phyloP scores from a whole-genome alignment of 306 rosid species.

The Alnus glutinosa region DNA sequence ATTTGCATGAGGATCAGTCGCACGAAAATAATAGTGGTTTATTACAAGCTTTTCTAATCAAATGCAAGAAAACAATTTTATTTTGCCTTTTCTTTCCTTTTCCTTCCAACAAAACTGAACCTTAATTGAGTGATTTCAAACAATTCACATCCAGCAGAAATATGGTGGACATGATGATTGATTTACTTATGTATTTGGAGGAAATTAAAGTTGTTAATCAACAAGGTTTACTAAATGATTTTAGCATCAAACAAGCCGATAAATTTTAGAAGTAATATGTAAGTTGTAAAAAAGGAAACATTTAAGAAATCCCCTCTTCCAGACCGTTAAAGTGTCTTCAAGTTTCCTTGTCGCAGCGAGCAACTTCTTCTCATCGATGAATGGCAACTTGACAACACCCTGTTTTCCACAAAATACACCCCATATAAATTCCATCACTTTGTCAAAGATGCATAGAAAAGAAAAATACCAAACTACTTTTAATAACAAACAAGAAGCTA shows the following conservation, averaged over 20 bases:
- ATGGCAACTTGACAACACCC: slow-evolving; percentile 98
- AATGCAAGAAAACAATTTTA: background rate
- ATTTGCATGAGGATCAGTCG: background rate
- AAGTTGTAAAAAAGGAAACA: background rate
- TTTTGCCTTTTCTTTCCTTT: background rate
- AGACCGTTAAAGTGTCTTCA: slow-evolving; percentile 83
- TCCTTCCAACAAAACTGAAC: background rate
- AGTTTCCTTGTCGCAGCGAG: slow-evolving; percentile 75
- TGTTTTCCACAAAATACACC: slow-evolving; percentile 34
- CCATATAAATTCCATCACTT: slow-evolving; percentile 19
- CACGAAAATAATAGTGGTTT: background rate
- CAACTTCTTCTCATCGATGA: slow-evolving; percentile 87
- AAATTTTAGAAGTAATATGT: background rate
- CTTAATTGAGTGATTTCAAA: background rate
- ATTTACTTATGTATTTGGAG: background rate
- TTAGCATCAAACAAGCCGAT: background rate
- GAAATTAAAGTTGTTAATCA: background rate
- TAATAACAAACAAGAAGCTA: slow-evolving; percentile 21
- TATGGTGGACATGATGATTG: background rate
- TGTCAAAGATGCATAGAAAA: slow-evolving; percentile 18
- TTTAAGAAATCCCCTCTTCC: slow-evolving; percentile 20
- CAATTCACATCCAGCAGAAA: background rate
- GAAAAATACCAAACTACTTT: background rate
- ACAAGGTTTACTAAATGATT: background rate
- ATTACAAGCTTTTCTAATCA: no score